phyloP scores from a whole-genome alignment of 148 eudicot species.

The Heliosperma pusillum region DNA sequence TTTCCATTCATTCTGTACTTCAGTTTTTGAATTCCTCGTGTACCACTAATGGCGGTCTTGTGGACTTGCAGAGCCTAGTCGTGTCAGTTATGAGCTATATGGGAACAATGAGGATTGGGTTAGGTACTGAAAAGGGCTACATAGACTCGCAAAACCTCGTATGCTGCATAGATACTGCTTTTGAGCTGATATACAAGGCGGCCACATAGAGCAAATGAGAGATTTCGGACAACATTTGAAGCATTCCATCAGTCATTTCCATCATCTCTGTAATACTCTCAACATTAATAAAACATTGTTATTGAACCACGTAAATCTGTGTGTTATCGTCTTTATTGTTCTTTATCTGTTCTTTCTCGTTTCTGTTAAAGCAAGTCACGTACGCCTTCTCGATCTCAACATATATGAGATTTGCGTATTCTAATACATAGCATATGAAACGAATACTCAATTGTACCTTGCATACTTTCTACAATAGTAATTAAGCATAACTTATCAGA shows the following conservation, averaged over 20 bases:
- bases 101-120: constrained; percentile 19
- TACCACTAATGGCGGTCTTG: neutral
- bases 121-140: constrained; percentile 17
- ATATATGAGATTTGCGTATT: neutral
- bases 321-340: too few relatives aligned
- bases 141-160: constrained; percentile 13
- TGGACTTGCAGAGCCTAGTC: constrained; percentile 17
- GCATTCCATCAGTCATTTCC: neutral
- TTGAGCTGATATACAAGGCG: constrained; percentile 14
- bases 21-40: neutral
- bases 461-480: too few relatives aligned
- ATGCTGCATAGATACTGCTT: constrained; percentile 11
- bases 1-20: too few relatives aligned
- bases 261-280: too few relatives aligned
- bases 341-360: too few relatives aligned
- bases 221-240: neutral
- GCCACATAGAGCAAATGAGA: neutral
- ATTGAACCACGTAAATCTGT: too few relatives aligned
- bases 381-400: neutral
- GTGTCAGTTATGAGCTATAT: constrained; percentile 21
- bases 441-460: too few relatives aligned
- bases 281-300: too few relatives aligned
- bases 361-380: too few relatives aligned
- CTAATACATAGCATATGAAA: neutral
- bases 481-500: too few relatives aligned